These are phyloP conservation scores for Acer campestre DNA, from an alignment of 345 rosid genomes.

Conservation along the genomic window DNA sequence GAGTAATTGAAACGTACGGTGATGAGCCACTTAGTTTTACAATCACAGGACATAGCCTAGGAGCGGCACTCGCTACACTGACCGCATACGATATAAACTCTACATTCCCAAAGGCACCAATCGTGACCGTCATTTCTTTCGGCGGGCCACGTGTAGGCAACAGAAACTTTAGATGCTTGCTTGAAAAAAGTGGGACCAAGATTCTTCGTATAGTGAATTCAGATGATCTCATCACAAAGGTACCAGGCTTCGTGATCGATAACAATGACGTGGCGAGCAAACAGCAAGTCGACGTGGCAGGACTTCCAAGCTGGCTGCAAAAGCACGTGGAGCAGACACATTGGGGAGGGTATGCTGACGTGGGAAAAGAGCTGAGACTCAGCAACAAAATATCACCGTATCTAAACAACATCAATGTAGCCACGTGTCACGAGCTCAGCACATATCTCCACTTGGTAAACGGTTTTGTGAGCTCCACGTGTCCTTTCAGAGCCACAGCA, in stretches of 20 bases:
- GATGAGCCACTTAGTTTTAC: slow-evolving; percentile 62
- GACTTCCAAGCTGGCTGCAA: slow-evolving; percentile 45
- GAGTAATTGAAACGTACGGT: slow-evolving; percentile 42
- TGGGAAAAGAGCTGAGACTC: slow-evolving; percentile 53
- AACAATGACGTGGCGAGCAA: slow-evolving; percentile 15
- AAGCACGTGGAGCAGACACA: slow-evolving; percentile 41
- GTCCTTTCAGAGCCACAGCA: slow-evolving; percentile 49
- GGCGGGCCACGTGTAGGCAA: slow-evolving; percentile 77
- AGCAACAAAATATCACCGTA: slow-evolving; percentile 51
- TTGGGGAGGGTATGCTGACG: slow-evolving; percentile 55
- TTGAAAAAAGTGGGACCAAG: slow-evolving; percentile 55
- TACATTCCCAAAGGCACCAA: slow-evolving; percentile 31
- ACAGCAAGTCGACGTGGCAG: not conserved
- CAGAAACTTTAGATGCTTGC: slow-evolving; percentile 43
- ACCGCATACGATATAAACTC: slow-evolving; percentile 56
- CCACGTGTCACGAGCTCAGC: slow-evolving; percentile 61
- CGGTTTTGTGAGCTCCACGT: slow-evolving; percentile 51
- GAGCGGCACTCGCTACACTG: slow-evolving; percentile 63
- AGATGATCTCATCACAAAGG: slow-evolving; percentile 59
- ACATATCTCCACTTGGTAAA: slow-evolving; percentile 53
- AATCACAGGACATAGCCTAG: slow-evolving; percentile 67
- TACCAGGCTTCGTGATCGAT: slow-evolving; percentile 58
- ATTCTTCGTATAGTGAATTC: slow-evolving; percentile 64
- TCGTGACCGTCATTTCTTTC: slow-evolving; percentile 64
- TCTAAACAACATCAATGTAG: slow-evolving; percentile 32